Conservation (phyloP, 1,139 yeast genomes). For the Zygosaccharomyces sapae region DNA sequence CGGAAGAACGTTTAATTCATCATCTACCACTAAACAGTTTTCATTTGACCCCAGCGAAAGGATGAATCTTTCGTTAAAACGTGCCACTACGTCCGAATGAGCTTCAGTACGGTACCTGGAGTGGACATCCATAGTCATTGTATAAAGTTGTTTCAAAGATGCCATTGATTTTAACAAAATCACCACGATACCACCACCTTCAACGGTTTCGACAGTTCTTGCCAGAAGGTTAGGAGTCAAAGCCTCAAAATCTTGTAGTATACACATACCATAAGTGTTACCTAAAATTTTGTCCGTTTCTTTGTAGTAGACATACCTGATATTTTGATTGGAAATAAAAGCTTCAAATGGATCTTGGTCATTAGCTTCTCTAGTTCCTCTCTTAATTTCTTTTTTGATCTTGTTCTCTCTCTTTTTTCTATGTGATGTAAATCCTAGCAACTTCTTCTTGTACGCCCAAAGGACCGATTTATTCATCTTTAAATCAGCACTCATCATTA, state of each 20-base stretch:
- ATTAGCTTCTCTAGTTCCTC: slow-evolving; percentile 91
- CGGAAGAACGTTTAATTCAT: slow-evolving; percentile 91
- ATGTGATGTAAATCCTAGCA: slow-evolving; percentile 91
- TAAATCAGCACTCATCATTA: slow-evolving; percentile 92
- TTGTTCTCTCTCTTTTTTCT: slow-evolving; percentile 91
- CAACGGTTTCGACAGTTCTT: slow-evolving; percentile 95
- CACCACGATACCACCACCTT: slow-evolving; percentile 96
- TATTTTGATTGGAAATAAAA: slow-evolving; percentile 86
- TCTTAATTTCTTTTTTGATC: slow-evolving; percentile 87
- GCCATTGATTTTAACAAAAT: slow-evolving; percentile 85
- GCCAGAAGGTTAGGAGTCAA: slow-evolving; percentile 93
- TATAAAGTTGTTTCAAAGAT: slow-evolving; percentile 89
- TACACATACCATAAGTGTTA: slow-evolving; percentile 97
- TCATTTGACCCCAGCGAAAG: slow-evolving; percentile 79
- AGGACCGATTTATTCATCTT: slow-evolving; percentile 95
- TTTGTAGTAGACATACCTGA: slow-evolving; percentile 91
- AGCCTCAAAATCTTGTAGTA: slow-evolving; percentile 94
- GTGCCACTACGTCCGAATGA: slow-evolving; percentile 90
- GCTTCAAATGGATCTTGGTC: slow-evolving; percentile 97
- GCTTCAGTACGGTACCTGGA: slow-evolving; percentile 97
- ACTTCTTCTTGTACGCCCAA: slow-evolving; percentile 96
- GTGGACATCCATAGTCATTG: slow-evolving; percentile 97
- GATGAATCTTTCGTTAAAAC: slow-evolving; percentile 93
- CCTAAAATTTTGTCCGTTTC: slow-evolving; percentile 96
- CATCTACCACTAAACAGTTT: slow-evolving; percentile 91